phyloP scores from a whole-genome alignment of 108 stramenopile species.

The Parmales sp. region DNA sequence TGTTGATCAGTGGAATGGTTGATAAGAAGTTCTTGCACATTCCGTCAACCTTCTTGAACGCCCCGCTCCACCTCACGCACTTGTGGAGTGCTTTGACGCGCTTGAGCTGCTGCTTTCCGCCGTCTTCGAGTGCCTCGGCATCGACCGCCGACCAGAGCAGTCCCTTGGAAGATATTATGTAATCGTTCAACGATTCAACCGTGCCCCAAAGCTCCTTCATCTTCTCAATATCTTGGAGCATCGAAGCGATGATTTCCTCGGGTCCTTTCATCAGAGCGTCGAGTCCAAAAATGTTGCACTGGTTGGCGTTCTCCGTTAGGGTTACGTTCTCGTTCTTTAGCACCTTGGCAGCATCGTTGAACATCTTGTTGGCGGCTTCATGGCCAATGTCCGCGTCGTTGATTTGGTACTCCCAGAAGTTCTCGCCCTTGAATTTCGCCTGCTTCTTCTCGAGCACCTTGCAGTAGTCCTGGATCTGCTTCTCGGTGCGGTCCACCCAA shows the following conservation, averaged over 20 bases:
- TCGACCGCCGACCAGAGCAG: conserved; percentile 50
- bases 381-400: not conserved
- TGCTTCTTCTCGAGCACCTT: conserved; percentile 24
- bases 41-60: conserved; percentile 41
- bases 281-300: conserved; percentile 60
- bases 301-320: conserved; percentile 39
- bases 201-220: conserved; percentile 56
- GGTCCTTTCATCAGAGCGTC: conserved; percentile 38
- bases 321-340: conserved; percentile 28
- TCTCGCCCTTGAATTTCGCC: conserved; percentile 24
- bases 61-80: conserved; percentile 40
- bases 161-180: conserved; percentile 37
- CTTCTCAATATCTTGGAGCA: conserved; percentile 28
- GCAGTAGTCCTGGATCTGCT: conserved; percentile 47
- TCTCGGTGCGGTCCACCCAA: conserved; percentile 48
- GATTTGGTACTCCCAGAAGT: conserved; percentile 39
- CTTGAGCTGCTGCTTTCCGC: conserved; percentile 48
- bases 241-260: conserved; percentile 19
- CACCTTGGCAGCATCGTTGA: conserved; percentile 27
- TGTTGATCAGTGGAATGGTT: conserved; percentile 59
- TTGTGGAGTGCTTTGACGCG: conserved; percentile 44
- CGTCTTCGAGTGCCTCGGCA: conserved; percentile 55
- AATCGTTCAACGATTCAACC: conserved; percentile 32
- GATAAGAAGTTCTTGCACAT: conserved; percentile 61
- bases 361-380: conserved; percentile 21